phyloP scores from a whole-genome alignment of 2,329 filamentous ascomycete species.

The Hortaea werneckii region DNA sequence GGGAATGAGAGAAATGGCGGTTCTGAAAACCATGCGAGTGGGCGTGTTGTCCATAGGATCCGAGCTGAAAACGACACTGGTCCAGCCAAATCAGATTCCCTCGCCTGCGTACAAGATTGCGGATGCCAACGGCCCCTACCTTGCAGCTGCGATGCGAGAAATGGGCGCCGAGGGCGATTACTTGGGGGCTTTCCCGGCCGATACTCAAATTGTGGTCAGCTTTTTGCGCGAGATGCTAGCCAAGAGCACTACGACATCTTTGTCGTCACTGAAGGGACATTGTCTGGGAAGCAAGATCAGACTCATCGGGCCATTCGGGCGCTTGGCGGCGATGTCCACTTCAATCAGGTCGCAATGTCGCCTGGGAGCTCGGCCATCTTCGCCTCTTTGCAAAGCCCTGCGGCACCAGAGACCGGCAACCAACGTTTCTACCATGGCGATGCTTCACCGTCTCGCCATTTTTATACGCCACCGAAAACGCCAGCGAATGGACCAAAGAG shows the following conservation, averaged over 20 bases:
- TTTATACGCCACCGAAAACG: background rate
- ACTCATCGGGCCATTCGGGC: background rate
- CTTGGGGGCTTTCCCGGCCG: constrained; percentile 1
- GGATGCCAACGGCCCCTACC: constrained; percentile 4
- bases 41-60: constrained; percentile 2
- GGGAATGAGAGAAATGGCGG: constrained; percentile 1
- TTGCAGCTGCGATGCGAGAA: constrained; percentile 5
- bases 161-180: constrained; percentile 4
- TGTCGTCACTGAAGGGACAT: background rate
- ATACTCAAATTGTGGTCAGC: background rate
- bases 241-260: constrained; percentile 1
- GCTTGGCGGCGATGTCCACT: constrained; percentile 1
- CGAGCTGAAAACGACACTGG: background rate
- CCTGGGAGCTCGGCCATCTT: background rate
- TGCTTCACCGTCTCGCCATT: background rate
- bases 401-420: too few relatives aligned
- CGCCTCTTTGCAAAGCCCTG: background rate
- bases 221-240: constrained; percentile 1
- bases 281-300: background rate
- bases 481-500: background rate
- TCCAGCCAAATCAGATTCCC: background rate
- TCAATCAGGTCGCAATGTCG: constrained; percentile 1
- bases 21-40: background rate
- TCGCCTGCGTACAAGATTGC: constrained; percentile 3
- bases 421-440: background rate